A percentile compares a stretch with the other conserved stretches of the same genome.
phyloP scores from a whole-genome alignment of 768 basidiomycete species.

The Tephrocybe sp. region DNA sequence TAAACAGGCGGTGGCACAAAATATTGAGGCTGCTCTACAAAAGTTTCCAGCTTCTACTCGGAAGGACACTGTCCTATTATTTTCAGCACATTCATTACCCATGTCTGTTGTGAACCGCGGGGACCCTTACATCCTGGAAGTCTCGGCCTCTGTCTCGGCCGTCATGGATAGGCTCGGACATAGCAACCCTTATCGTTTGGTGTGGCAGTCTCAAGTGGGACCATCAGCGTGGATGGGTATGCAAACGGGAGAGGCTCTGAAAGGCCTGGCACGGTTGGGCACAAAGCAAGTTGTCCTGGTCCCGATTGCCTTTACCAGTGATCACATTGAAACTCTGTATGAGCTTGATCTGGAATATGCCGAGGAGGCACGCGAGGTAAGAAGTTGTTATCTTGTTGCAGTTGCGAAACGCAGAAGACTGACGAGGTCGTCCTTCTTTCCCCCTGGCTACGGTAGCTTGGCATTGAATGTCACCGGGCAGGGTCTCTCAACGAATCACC shows the following conservation, averaged over 20 bases:
- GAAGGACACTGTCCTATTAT: conserved; percentile 77
- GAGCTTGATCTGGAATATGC: conserved; percentile 94
- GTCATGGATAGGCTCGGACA: conserved; percentile 87
- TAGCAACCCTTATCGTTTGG: conserved; percentile 85
- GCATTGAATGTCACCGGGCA: conserved; percentile 85
- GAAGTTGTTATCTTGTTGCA: conserved; percentile 20
- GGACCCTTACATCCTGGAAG: conserved; percentile 95
- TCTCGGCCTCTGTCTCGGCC: conserved; percentile 88
- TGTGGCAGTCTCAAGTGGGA: conserved; percentile 98
- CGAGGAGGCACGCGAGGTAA: conserved; percentile 86
- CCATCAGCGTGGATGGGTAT: conserved; percentile 98
- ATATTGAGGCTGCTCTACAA: conserved; percentile 76
- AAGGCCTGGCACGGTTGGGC: conserved; percentile 77
- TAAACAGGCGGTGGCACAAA: conserved; percentile 82
- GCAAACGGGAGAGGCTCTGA: conserved; percentile 89
- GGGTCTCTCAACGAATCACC: conserved; percentile 95
- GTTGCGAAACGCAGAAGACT: conserved; percentile 9
- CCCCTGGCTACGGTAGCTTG: conserved; percentile 55
- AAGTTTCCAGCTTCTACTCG: conserved; percentile 75
- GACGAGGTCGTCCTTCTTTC: conserved; percentile 4
- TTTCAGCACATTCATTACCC: conserved; percentile 96
- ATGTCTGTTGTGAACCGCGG: conserved; percentile 99
- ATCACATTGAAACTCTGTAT: conserved; percentile 98
- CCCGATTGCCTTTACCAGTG: conserved; percentile 97
- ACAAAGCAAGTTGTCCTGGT: conserved; percentile 79